phyloP scores from a whole-genome alignment of 2,329 filamentous ascomycete species.

The Penicillium hordei region DNA sequence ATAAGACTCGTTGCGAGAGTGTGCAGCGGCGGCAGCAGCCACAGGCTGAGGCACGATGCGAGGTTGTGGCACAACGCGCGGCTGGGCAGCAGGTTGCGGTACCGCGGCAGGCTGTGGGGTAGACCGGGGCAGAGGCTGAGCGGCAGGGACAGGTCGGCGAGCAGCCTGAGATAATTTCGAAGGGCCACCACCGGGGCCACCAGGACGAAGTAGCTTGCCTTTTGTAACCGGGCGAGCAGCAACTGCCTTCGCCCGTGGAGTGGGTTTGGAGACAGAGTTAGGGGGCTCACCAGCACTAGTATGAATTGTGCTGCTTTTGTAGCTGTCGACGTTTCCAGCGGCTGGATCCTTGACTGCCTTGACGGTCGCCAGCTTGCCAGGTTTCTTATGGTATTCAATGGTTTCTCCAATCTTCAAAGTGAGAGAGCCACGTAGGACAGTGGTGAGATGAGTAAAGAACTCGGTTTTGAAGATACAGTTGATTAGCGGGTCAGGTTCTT shows the following conservation, averaged over 20 bases:
- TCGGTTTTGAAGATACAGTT: conserved; percentile 97
- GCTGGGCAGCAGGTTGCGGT: conserved; percentile 38
- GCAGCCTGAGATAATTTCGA: conserved; percentile 61
- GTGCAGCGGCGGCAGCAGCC: conserved; percentile 40
- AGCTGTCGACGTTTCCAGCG: conserved; percentile 70
- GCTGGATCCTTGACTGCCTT: conserved; percentile 88
- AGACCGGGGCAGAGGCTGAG: conserved; percentile 38
- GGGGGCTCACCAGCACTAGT: conserved; percentile 80
- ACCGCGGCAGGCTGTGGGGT: conserved; percentile 34
- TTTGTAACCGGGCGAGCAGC: conserved; percentile 87
- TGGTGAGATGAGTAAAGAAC: conserved; percentile 87
- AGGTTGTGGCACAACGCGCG: conserved; percentile 35
- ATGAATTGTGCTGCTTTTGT: conserved; percentile 92
- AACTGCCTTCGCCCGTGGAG: conserved; percentile 82
- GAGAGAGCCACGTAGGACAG: conserved; percentile 74
- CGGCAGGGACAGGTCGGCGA: conserved; percentile 35
- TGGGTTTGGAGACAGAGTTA: conserved; percentile 77
- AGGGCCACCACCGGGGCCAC: conserved; percentile 78
- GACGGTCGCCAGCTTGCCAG: conserved; percentile 82
- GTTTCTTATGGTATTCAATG: conserved; percentile 97
- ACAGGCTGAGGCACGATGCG: conserved; percentile 46
- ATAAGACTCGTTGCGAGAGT: conserved; percentile 54
- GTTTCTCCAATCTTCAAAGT: conserved; percentile 79
- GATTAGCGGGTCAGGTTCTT: conserved; percentile 89
- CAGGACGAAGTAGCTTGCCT: conserved; percentile 87